Conservation (phyloP, 2,329 filamentous ascomycete genomes). For the Cordyceps militaris region DNA sequence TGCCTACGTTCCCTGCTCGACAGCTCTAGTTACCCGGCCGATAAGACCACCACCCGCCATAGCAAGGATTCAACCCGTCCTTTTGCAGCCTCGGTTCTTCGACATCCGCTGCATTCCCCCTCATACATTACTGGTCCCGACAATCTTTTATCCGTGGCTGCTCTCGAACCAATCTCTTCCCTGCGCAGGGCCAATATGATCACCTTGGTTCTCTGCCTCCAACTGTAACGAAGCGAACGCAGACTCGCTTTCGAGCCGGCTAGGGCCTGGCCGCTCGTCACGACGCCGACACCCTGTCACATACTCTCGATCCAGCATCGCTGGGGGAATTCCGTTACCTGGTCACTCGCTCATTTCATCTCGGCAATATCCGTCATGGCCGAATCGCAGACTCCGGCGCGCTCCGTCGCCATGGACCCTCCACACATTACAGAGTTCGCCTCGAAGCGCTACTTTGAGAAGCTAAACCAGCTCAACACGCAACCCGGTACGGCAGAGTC, state of each 20-base stretch:
- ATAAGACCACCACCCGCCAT: background rate
- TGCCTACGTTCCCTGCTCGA: background rate
- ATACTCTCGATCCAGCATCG: conserved; percentile 10
- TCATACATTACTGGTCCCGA: background rate
- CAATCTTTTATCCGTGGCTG: background rate
- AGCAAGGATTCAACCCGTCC: background rate
- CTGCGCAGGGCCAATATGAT: conserved; percentile 9
- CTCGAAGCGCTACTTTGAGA: conserved; percentile 57
- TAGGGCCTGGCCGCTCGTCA: conserved; percentile 10
- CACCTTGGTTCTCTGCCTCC: background rate
- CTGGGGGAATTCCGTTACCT: conserved; percentile 13
- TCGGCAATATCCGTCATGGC: conserved; percentile 24
- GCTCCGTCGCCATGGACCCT: conserved; percentile 47
- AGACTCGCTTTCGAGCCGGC: conserved; percentile 14
- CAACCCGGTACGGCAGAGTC: conserved; percentile 24
- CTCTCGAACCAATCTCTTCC: background rate
- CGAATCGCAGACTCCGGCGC: conserved; percentile 21
- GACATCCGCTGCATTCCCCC: background rate
- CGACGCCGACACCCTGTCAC: background rate
- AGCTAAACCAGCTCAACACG: conserved; percentile 48
- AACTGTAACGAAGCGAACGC: conserved; percentile 7
- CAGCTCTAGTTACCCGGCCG: background rate
- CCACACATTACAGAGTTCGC: conserved; percentile 60
- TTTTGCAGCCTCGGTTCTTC: background rate
- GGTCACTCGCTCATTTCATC: conserved; percentile 19